A percentile compares a stretch with the other conserved stretches of the same genome.
These are phyloP conservation scores for Eucommia ulmoides DNA, from an alignment of 257 asterid species.

Conservation along the genomic window DNA sequence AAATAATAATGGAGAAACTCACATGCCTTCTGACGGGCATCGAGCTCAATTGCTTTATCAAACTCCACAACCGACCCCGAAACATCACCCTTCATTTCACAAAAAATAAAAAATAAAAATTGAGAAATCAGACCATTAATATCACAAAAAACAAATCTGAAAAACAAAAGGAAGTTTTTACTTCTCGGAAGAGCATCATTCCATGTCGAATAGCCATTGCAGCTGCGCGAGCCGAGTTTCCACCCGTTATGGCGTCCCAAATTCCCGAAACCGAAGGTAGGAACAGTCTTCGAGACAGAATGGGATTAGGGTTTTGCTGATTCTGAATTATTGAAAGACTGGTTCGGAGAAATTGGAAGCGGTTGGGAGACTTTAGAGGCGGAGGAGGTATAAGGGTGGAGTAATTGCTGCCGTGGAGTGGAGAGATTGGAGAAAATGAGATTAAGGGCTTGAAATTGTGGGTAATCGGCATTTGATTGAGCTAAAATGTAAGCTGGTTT, in stretches of 20 bases:
- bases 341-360: conserved; percentile 14
- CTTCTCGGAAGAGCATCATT: conserved; percentile 93
- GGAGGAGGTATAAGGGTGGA: no score
- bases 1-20: conserved; percentile 17
- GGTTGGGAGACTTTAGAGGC: no score
- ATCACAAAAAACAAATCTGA: not conserved
- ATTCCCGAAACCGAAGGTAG: conserved; percentile 58
- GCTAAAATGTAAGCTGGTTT: no score
- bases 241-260: conserved; percentile 73
- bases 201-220: conserved; percentile 55
- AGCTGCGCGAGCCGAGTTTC: conserved; percentile 61
- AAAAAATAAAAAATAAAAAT: not conserved
- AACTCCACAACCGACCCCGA: conserved; percentile 68
- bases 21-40: conserved; percentile 81
- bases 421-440: no score
- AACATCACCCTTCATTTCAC: conserved; percentile 66
- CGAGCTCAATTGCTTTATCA: conserved; percentile 78
- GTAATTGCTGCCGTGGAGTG: no score
- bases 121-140: no score
- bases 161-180: not conserved
- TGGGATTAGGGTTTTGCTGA: conserved; percentile 16
- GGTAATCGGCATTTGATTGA: no score
- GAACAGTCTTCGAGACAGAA: conserved; percentile 37
- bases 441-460: no score
- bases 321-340: conserved; percentile 12